These are phyloP conservation scores for Neurospora sp. DNA, from an alignment of 495 filamentous ascomycete species.

Conservation along the genomic window DNA sequence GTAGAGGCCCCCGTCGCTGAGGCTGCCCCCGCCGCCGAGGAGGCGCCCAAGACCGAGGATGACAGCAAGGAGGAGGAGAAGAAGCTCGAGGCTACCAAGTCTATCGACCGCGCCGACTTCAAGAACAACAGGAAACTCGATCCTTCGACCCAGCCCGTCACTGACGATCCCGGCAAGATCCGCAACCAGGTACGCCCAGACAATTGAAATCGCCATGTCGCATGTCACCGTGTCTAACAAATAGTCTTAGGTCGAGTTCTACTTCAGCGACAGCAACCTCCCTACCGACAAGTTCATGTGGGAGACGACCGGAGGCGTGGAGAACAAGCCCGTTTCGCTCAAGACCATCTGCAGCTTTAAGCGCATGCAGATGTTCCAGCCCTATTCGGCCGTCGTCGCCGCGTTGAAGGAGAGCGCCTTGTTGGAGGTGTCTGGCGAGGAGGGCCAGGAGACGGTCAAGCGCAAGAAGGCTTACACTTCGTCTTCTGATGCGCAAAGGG, in stretches of 20 bases:
- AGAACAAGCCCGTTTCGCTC: constrained; percentile 71
- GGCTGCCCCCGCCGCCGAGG: neutral
- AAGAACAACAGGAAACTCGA: constrained; percentile 53
- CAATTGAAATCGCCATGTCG: constrained; percentile 2
- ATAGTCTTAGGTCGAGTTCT: constrained; percentile 75
- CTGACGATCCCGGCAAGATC: constrained; percentile 64
- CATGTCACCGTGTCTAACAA: constrained; percentile 7
- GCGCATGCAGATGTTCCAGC: constrained; percentile 88
- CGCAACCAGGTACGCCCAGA: constrained; percentile 13
- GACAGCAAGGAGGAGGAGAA: constrained; percentile 7
- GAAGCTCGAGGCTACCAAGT: constrained; percentile 12
- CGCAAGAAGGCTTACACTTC: constrained; percentile 59
- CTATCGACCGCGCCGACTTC: constrained; percentile 11
- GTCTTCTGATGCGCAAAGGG: constrained; percentile 15
- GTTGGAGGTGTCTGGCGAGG: constrained; percentile 52
- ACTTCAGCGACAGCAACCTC: constrained; percentile 90
- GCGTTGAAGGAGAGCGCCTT: constrained; percentile 65
- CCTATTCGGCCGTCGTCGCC: constrained; percentile 66
- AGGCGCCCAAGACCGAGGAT: constrained; percentile 3
- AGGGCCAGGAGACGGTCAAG: constrained; percentile 53
- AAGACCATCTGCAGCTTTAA: constrained; percentile 73
- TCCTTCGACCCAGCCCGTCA: constrained; percentile 48
- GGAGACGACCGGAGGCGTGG: constrained; percentile 57
- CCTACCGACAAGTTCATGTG: constrained; percentile 80
- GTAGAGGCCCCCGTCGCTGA: neutral